Conservation (phyloP, 176 grass and related monocot genomes). For the Ensete glaucum region DNA sequence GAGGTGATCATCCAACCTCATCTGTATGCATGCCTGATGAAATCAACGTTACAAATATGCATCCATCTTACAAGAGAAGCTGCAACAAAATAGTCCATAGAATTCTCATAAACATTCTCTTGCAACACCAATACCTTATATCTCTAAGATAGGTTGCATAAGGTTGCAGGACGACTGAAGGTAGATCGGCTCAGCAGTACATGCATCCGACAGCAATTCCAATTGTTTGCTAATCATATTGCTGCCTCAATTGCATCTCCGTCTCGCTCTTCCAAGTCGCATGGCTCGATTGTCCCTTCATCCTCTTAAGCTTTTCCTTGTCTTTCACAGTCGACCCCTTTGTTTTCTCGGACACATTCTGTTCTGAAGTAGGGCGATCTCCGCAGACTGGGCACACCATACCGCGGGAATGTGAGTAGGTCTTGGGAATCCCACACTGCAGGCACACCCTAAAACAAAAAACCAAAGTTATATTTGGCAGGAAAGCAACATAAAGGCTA, state of each 20-base stretch:
- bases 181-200: not conserved
- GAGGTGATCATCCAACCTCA: no score
- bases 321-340: slow-evolving; percentile 65
- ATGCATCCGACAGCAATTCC: not conserved
- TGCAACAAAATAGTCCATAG: no score
- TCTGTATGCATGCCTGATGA: no score
- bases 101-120: no score
- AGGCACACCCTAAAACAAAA: slow-evolving; percentile 54
- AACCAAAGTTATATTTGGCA: not conserved
- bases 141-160: not conserved
- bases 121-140: no score
- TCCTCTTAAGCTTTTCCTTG: slow-evolving; percentile 92
- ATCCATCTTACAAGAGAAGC: not conserved
- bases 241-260: slow-evolving; percentile 80
- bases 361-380: slow-evolving; percentile 35
- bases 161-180: not conserved
- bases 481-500: not conserved
- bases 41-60: not conserved
- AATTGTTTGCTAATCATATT: slow-evolving; percentile 47
- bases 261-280: slow-evolving; percentile 96
- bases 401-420: slow-evolving; percentile 56
- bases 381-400: slow-evolving; percentile 75
- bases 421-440: slow-evolving; percentile 86
- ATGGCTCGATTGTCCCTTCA: slow-evolving; percentile 74
- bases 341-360: slow-evolving; percentile 57